Percentiles rank a stretch among this genome's conserved stretches.
phyloP scores from a whole-genome alignment of 192 early-diverging fungal species.

The Kickxella alabastrina region DNA sequence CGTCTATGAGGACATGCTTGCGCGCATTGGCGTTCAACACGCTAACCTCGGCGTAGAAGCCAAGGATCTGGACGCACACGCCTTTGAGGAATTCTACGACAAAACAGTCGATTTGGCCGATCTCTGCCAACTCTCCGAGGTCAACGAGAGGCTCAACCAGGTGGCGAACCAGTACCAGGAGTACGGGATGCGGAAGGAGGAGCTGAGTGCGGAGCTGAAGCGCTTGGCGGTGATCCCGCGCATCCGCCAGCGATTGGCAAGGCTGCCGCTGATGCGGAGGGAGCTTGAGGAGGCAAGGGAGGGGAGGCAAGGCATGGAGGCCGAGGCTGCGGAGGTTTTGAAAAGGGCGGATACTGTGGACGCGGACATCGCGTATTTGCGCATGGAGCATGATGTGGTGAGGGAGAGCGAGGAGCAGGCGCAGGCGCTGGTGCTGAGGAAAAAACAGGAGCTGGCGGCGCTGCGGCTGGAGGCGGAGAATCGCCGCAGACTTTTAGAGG shows the following conservation, averaged over 20 bases:
- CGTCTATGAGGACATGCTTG: conserved; percentile 51
- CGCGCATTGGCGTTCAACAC: conserved; percentile 49
- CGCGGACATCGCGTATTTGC: conserved; percentile 42
- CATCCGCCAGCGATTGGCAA: conserved; percentile 32
- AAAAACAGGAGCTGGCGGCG: conserved; percentile 19
- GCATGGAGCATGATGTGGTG: conserved; percentile 45
- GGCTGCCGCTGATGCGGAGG: conserved; percentile 36
- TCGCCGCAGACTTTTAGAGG: conserved; percentile 29
- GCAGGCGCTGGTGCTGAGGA: conserved; percentile 21
- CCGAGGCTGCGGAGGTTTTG: conserved; percentile 20
- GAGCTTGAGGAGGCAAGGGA: conserved; percentile 25
- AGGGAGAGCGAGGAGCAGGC: conserved; percentile 48
- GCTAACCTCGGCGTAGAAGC: conserved; percentile 37
- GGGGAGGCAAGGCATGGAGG: conserved; percentile 28
- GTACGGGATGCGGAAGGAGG: conserved; percentile 33
- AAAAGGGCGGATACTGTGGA: conserved; percentile 33
- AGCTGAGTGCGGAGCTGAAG: conserved; percentile 39
- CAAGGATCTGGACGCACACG: conserved; percentile 42
- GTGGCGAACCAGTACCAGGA: conserved; percentile 51
- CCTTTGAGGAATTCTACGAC: conserved; percentile 52
- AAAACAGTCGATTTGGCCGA: conserved; percentile 50
- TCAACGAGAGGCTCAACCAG: conserved; percentile 50
- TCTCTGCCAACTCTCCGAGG: conserved; percentile 45
- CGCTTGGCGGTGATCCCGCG: conserved; percentile 37
- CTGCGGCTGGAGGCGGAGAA: conserved; percentile 35